Evolutionary conservation across 2,329 filamentous ascomycete genomes (phyloP).

Genomic region (Myriosclerotinia curreyana): DNA sequence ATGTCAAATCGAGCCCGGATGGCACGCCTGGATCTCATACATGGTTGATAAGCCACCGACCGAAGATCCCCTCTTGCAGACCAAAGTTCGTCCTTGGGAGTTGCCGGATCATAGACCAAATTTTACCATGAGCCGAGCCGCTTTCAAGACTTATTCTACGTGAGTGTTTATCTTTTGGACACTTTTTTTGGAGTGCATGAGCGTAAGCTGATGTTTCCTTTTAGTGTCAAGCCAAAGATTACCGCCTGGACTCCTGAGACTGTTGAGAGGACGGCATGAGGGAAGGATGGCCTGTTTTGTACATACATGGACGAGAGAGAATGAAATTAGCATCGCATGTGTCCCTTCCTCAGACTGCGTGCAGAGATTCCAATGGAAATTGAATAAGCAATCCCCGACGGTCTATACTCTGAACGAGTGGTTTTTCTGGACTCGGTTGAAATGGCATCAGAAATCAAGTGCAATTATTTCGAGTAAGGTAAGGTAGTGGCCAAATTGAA

Average conservation of each 20-base stretch:
- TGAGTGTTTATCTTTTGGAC: slow-evolving; percentile 50
- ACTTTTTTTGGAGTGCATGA: slow-evolving; percentile 12
- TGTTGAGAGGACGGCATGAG: slow-evolving; percentile 32
- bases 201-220: not conserved
- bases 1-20: slow-evolving; percentile 87
- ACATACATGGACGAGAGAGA: slow-evolving; percentile 29
- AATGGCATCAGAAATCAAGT: not conserved
- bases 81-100: slow-evolving; percentile 72
- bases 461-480: not conserved
- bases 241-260: slow-evolving; percentile 50
- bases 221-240: slow-evolving; percentile 54
- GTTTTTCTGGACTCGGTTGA: not conserved
- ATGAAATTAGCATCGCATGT: slow-evolving; percentile 18
- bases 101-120: slow-evolving; percentile 68
- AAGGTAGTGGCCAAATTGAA: not conserved
- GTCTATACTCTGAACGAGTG: not conserved
- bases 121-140: slow-evolving; percentile 70
- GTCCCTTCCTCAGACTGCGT: not conserved
- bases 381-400: not conserved
- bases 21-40: slow-evolving; percentile 98
- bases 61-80: slow-evolving; percentile 68
- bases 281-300: slow-evolving; percentile 26
- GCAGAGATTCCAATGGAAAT: not conserved
- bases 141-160: slow-evolving; percentile 95
- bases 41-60: slow-evolving; percentile 81